Percentiles rank a stretch among this genome's conserved stretches.
phyloP scores from a whole-genome alignment of 2,329 filamentous ascomycete species.

The Sclerotinia sclerotiorum region DNA sequence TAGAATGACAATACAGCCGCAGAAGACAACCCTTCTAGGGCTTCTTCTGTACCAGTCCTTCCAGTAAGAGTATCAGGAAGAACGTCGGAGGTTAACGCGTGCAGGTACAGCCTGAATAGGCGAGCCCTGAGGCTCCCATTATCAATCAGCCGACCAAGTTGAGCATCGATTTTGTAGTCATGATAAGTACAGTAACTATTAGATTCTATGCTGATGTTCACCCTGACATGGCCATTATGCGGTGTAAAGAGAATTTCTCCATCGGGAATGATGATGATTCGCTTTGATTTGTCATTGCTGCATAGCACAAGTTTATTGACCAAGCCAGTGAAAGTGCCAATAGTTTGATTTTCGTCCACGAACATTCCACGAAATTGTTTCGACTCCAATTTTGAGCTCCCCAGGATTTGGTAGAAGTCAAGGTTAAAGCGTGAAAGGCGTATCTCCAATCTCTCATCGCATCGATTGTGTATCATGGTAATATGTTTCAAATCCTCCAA shows the following conservation, averaged over 20 bases:
- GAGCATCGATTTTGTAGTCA: conserved; percentile 50
- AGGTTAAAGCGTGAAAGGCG: conserved; percentile 51
- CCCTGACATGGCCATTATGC: conserved; percentile 39
- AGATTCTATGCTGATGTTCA: conserved; percentile 40
- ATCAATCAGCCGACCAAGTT: conserved; percentile 51
- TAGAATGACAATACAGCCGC: conserved; percentile 51
- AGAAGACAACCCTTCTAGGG: conserved; percentile 50
- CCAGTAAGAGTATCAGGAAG: conserved; percentile 38
- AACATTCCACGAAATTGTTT: conserved; percentile 52
- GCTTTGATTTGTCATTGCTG: conserved; percentile 43
- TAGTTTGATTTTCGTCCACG: conserved; percentile 48
- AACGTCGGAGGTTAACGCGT: conserved; percentile 55
- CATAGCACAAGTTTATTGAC: conserved; percentile 50
- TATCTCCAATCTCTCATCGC: conserved; percentile 40
- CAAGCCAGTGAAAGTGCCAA: conserved; percentile 52
- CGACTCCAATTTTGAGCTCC: conserved; percentile 43
- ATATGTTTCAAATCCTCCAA: conserved; percentile 44
- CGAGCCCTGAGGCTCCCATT: conserved; percentile 53
- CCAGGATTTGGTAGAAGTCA: conserved; percentile 45
- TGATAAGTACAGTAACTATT: conserved; percentile 39
- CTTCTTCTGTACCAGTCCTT: conserved; percentile 31
- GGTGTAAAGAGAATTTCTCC: conserved; percentile 25
- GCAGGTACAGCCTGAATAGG: conserved; percentile 52
- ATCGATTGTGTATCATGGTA: conserved; percentile 39
- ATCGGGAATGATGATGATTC: conserved; percentile 33